Base-by-base conservation (phyloP, 208 protist species). In the Acanthamoeba healyi region DNA sequence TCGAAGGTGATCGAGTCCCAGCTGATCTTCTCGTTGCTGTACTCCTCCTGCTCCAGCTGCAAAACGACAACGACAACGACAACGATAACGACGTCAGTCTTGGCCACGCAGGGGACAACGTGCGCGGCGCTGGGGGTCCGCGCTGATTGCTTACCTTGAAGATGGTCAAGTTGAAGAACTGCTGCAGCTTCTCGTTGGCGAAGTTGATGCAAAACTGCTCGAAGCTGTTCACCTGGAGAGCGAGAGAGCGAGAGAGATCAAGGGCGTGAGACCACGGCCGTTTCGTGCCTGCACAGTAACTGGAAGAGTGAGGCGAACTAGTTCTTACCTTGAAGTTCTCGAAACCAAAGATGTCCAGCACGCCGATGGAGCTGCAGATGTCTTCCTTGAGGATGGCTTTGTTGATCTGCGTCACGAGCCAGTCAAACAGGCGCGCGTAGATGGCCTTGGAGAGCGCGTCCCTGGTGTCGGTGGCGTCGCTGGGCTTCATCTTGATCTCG, bases 311-410 rank as follows among this genome's bases (percentile, higher is more conserved):
- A 81, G 24, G 26, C 14, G 26, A 26, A 22, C n/a, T n/a, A n/a
- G n/a, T n/a, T n/a, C 36, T 42, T 29, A 94, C 81, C 40, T 97
- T 94, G 95, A 99, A 99, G 87, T 97, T 97, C 95, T 99, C 98
- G 95, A 99, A 99, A 84, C 98, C 98, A 72, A 98, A 98, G 86
- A 99, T 99, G 96, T 99, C 98, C 15, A 99, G 95, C 32, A 99
- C 94, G 82, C 97, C 97, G 74, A 97, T 97, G 36, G 42, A 94
- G 26, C 90, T 92, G 34, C 61, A 36, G 49, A 54, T 46, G 26
- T 92, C 94, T 24, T 67, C 56, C 86, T 97, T 94, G 61, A 94
- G 94, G 65, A 95, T 95, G 29, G 94, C 65, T 15, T 96, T 91
- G 94, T 99, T 99, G 70, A 98, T 97, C 24, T 94, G 81, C 36